phyloP scores from a whole-genome alignment of 2,329 filamentous ascomycete species.

The Cordyceps cateniannulata region DNA sequence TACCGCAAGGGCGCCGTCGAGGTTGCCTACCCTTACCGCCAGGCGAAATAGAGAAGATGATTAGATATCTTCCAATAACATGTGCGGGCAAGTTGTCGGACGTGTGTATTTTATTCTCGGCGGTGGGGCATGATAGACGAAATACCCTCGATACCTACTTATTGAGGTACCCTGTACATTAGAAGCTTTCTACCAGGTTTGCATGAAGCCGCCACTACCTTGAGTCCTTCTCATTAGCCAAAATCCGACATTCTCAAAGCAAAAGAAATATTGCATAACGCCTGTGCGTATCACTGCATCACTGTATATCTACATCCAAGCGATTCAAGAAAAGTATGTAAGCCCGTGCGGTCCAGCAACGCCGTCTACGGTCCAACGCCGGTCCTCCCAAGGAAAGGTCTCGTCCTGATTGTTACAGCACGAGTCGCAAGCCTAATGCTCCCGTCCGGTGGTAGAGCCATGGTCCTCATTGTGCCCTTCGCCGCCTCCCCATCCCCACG shows the following conservation, averaged over 20 bases:
- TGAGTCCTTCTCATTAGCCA: neutral
- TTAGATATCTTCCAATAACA: neutral
- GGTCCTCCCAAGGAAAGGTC: neutral
- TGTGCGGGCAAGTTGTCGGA: neutral
- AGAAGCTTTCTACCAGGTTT: neutral
- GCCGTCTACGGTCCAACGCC: constrained; percentile 12
- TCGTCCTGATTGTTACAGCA: constrained; percentile 2
- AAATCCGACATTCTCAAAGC: neutral
- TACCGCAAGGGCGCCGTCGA: constrained; percentile 71
- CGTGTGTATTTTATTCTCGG: neutral
- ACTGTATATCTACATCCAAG: neutral
- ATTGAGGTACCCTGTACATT: too few relatives aligned
- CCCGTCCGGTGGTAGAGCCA: constrained; percentile 33
- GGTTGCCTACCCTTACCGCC: constrained; percentile 55
- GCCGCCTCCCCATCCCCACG: constrained; percentile 38
- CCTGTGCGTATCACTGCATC: neutral
- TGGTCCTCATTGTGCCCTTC: constrained; percentile 16
- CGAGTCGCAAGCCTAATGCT: constrained; percentile 24
- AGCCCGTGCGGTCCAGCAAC: constrained; percentile 11
- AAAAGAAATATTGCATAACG: neutral
- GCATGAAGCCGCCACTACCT: neutral
- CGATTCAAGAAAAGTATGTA: constrained; percentile 9
- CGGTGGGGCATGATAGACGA: neutral
- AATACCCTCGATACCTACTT: neutral
- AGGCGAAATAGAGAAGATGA: constrained; percentile 15